Base-by-base conservation (phyloP, 164 flowering plant species). In the Aristolochia contorta region DNA sequence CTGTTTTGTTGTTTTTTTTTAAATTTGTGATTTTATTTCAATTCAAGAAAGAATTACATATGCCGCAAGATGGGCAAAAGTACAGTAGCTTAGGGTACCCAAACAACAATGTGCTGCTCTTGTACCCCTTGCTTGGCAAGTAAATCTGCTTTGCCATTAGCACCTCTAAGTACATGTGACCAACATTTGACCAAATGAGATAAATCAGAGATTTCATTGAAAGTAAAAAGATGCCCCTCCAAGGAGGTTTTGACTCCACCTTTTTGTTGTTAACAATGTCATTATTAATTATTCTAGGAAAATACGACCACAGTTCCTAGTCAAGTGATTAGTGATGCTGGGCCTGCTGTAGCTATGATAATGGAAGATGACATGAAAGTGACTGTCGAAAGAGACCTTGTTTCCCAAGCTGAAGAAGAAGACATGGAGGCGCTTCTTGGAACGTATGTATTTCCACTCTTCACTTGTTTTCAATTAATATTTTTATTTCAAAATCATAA, bases 371-470 rank as follows among this genome's bases (percentile, higher is more conserved):
- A 91, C 69, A 58, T 78, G 83, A 86, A 83, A 70, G 99, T 94
- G 45, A 85, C 88, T 49, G 99, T 94, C 61, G 91, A 84, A 76
- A 84, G 63, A 67, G 82, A 76, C 23, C 91, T 90, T 65, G 92
- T 87, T 19, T 81, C 95, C 46, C 96, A 89, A 74, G 94, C 86
- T 50, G 96, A 89, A 74, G 96, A 89, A 73, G 96, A 89, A 64
- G 96, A 89, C 67, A 89, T 87, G 88, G 96, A 89, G 69, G 94
- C 96, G 67, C 91, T 89, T 58, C 75, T 89, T 71, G 96, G 91
- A 54, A 86, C 91, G 96, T 89, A 79, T 54, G 93, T 72, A 56
- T 59, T 59, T 23, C 56, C 30, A 23, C 8, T 13, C 14, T 16
- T 12, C 43, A 37, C 43, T 6, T 37, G 43, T 37, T 37, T 37